Conservation (phyloP, 495 filamentous ascomycete species). For the Sordaria brevicollis region DNA sequence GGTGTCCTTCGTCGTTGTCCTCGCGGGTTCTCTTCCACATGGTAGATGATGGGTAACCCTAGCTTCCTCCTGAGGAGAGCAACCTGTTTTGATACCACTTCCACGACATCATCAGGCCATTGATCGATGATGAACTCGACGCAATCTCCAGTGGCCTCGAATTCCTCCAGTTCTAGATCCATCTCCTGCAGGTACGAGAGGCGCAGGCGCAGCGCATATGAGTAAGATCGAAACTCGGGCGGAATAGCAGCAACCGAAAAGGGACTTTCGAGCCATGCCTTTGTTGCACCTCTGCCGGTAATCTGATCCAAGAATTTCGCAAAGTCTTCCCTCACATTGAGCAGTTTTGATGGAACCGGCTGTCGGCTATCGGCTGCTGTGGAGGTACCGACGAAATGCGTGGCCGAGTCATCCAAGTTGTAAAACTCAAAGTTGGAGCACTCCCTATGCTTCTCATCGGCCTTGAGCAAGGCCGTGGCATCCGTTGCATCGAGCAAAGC, state of each 20-base stretch:
- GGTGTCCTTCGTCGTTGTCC: constrained; percentile 28
- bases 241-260: constrained; percentile 62
- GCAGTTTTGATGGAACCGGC: constrained; percentile 46
- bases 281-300: constrained; percentile 44
- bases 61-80: constrained; percentile 53
- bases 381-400: constrained; percentile 9
- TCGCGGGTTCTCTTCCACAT: constrained; percentile 45
- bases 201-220: constrained; percentile 54
- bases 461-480: constrained; percentile 42
- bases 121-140: constrained; percentile 62
- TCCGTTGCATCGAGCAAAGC: constrained; percentile 52
- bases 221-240: constrained; percentile 53
- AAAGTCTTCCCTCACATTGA: constrained; percentile 65
- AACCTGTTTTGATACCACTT: constrained; percentile 44
- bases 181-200: constrained; percentile 49
- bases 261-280: constrained; percentile 53
- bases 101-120: constrained; percentile 42
- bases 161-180: constrained; percentile 45
- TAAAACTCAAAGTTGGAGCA: constrained; percentile 77
- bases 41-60: constrained; percentile 58
- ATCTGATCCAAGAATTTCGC: constrained; percentile 59
- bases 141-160: constrained; percentile 61
- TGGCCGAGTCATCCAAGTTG: constrained; percentile 47
- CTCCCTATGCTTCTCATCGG: constrained; percentile 42
- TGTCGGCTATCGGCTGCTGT: constrained; percentile 24